Evolutionary conservation across 495 filamentous ascomycete species (phyloP).

Genomic region (Cudoniella acicularis): DNA sequence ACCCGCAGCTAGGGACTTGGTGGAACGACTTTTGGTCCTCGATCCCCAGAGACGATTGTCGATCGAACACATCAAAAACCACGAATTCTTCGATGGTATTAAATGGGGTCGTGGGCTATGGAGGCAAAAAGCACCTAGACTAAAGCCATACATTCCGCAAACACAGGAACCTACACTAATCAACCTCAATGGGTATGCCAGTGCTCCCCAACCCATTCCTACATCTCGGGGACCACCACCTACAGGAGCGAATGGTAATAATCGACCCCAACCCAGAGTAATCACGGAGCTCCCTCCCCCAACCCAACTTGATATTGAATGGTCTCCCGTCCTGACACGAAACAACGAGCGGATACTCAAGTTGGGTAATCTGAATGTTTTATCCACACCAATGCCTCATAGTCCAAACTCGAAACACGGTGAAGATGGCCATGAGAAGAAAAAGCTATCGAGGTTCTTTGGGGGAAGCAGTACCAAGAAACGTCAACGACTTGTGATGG

Average conservation of each 20-base stretch:
- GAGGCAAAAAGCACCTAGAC: constrained; percentile 84
- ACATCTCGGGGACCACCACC: constrained; percentile 37
- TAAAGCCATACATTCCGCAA: constrained; percentile 83
- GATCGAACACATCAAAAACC: constrained; percentile 95
- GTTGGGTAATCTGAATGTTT: constrained; percentile 82
- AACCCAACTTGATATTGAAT: constrained; percentile 96
- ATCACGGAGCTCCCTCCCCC: constrained; percentile 96
- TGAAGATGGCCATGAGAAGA: constrained; percentile 53
- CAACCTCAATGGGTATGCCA: constrained; percentile 64
- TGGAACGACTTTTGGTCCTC: constrained; percentile 87
- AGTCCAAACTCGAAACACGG: constrained; percentile 66
- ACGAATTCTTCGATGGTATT: constrained; percentile 93
- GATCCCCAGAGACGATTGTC: constrained; percentile 85
- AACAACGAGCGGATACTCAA: constrained; percentile 93
- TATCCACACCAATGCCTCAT: constrained; percentile 65
- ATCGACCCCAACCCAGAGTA: constrained; percentile 67
- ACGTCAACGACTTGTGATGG: constrained; percentile 87
- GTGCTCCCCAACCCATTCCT: constrained; percentile 46
- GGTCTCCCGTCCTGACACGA: constrained; percentile 91
- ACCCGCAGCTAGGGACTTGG: constrained; percentile 79
- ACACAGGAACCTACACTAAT: constrained; percentile 71
- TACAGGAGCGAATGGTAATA: constrained; percentile 35
- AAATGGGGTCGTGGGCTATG: constrained; percentile 81
- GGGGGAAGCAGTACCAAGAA: constrained; percentile 87
- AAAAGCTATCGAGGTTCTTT: constrained; percentile 90